These are phyloP conservation scores for Arxiozyma telluris DNA, from an alignment of 1,139 yeast species.

Conservation along the genomic window DNA sequence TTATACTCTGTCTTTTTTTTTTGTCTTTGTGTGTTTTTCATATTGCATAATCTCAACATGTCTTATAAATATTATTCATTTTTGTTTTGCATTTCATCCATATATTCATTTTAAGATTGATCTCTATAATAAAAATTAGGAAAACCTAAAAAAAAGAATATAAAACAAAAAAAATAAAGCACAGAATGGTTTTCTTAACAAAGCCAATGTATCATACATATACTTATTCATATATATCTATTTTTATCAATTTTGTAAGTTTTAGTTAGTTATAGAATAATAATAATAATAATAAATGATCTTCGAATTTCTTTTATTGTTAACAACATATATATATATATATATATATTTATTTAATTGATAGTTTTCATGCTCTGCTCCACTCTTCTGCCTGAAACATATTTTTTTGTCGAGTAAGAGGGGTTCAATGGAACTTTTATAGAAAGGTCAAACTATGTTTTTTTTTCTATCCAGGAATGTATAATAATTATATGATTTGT, in stretches of 20 bases:
- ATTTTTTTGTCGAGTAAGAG: too few relatives aligned
- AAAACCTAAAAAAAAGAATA: too few relatives aligned
- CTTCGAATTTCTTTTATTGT: too few relatives aligned
- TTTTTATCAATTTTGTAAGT: too few relatives aligned
- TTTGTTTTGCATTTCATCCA: background rate
- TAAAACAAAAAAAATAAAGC: background rate
- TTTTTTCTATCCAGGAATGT: background rate
- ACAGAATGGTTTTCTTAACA: background rate
- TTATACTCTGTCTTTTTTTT: too few relatives aligned
- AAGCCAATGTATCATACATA: background rate
- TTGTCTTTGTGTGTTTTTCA: background rate
- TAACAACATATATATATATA: too few relatives aligned
- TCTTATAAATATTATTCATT: background rate
- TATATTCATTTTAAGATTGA: background rate
- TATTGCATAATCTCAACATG: background rate
- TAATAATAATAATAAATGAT: background rate
- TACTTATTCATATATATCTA: too few relatives aligned
- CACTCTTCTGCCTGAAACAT: too few relatives aligned
- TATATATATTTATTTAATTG: background rate
- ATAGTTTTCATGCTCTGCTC: too few relatives aligned
- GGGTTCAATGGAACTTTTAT: too few relatives aligned
- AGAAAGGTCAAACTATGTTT: background rate
- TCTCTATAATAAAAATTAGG: background rate
- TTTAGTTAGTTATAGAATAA: too few relatives aligned
- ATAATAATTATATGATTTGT: too few relatives aligned